Percentiles rank a stretch among this genome's conserved stretches.
These are phyloP conservation scores for Extremus antarcticus DNA, from an alignment of 495 filamentous ascomycete genomes.

Conservation along the genomic window DNA sequence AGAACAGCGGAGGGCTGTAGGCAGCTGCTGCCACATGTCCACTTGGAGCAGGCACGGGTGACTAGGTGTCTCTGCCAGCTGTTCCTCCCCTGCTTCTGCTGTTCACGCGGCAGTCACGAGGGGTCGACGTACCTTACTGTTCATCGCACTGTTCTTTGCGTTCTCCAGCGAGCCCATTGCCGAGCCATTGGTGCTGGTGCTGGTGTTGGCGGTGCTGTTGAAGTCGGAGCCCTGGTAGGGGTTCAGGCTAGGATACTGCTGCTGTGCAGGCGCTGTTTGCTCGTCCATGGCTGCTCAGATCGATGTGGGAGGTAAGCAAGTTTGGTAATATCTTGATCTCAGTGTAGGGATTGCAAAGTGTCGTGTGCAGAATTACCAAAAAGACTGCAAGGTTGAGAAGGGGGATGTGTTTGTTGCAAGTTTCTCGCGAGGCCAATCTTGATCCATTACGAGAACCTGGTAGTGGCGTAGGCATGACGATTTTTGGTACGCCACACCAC, in stretches of 20 bases:
- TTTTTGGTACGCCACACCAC: too few species aligned
- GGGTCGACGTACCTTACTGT: slow-evolving; percentile 30
- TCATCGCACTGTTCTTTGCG: slow-evolving; percentile 22
- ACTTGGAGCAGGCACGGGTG: not conserved
- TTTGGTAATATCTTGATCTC: not conserved
- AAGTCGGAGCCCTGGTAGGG: slow-evolving; percentile 8
- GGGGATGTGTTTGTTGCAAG: too few species aligned
- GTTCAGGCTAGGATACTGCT: slow-evolving; percentile 20
- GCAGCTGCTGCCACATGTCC: not conserved
- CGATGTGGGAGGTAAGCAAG: not conserved
- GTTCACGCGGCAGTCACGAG: not conserved
- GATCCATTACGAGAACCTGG: too few species aligned
- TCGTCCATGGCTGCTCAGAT: not conserved
- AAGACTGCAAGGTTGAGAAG: too few species aligned
- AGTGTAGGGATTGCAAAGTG: not conserved
- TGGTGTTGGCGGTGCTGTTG: slow-evolving; percentile 6
- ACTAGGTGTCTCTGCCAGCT: not conserved
- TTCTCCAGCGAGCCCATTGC: slow-evolving; percentile 11
- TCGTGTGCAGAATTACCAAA: not conserved
- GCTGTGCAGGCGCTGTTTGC: not conserved
- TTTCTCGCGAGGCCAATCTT: too few species aligned
- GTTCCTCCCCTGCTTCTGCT: not conserved
- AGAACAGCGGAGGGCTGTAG: not conserved
- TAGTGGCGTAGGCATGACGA: too few species aligned
- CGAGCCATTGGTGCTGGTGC: slow-evolving; percentile 9